Evolutionary conservation across 768 basidiomycete species (phyloP), one percentile per base, ranked within the genome.

Genomic region (Leccinum boreale): DNA sequence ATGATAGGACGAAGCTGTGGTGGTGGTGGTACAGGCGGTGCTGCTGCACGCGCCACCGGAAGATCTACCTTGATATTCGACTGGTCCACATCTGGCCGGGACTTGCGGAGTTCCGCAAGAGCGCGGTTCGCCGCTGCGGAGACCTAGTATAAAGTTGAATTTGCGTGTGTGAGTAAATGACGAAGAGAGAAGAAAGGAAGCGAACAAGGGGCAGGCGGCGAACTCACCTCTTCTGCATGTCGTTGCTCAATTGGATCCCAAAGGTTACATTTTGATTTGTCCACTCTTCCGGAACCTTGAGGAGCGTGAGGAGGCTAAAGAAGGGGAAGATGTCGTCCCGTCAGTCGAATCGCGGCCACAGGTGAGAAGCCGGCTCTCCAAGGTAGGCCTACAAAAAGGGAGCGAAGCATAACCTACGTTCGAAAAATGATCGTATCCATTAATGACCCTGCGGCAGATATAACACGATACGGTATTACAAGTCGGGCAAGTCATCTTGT

Each of bases 401-500:
- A 19, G 8, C 4, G n/a, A 46, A 55, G 21, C 10, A 14, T 26
- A 29, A 68, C 77, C 31, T 66, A 82, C 82, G 50, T 81, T 74
- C 49, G 78, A 70, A 67, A 92, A 93, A 66, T 94, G 92, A 0
- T 90, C 86, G 64, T 93, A 92, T 1, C 90, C 89, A 0, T 31
- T 73, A 42, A 95, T 89, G 33, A 86, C 64, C 65, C 89, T 63
- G 28, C 90, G 81, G 68, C 94, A 96, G 24, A 92, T 76, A 66
- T 97, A 95, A 71, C 94, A 97, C 0, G 88, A 92, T 42, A 90
- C 35, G 0, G 90, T 85, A 2, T 48, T 60, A 66, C 94, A 96
- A 58, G 86, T 74, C 1, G 86, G 82, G 64, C 91, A 92, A 1
- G 77, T 80, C 86, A 97, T 95, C 71, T 96, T 96, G 81, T 96